Evolutionary conservation across 495 filamentous ascomycete species (phyloP).

Genomic region (Neurospora hispaniola): DNA sequence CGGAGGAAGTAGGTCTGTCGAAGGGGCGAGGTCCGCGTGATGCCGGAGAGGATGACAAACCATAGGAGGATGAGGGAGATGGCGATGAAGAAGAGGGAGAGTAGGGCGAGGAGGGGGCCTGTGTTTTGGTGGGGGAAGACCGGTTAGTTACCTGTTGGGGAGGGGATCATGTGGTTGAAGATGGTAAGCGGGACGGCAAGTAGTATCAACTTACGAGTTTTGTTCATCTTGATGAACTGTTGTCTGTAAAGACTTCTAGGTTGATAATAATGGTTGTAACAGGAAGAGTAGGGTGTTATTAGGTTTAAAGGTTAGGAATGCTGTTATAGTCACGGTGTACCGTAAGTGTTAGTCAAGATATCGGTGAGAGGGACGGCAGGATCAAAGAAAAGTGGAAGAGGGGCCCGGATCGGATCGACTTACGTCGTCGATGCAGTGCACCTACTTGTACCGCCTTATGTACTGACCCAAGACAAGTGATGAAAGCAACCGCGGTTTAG

Average conservation of each 20-base stretch:
- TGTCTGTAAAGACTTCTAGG: neutral
- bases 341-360: neutral
- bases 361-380: neutral
- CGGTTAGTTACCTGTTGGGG: neutral
- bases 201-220: conserved; percentile 8
- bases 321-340: neutral
- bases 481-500: neutral
- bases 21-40: conserved; percentile 47
- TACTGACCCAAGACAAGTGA: neutral
- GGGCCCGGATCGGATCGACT: neutral
- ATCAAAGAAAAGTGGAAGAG: neutral
- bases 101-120: conserved; percentile 30
- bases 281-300: neutral
- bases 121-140: neutral
- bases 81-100: conserved; percentile 66
- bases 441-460: neutral
- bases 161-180: neutral
- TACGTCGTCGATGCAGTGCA: neutral
- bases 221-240: conserved; percentile 7
- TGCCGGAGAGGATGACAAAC: conserved; percentile 67
- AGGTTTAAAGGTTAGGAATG: neutral
- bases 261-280: neutral
- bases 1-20: conserved; percentile 74
- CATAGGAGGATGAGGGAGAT: conserved; percentile 66
- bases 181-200: neutral